Base-by-base conservation (phyloP, 23 red algal genomes). In the Gracilaria vermiculophylla region DNA sequence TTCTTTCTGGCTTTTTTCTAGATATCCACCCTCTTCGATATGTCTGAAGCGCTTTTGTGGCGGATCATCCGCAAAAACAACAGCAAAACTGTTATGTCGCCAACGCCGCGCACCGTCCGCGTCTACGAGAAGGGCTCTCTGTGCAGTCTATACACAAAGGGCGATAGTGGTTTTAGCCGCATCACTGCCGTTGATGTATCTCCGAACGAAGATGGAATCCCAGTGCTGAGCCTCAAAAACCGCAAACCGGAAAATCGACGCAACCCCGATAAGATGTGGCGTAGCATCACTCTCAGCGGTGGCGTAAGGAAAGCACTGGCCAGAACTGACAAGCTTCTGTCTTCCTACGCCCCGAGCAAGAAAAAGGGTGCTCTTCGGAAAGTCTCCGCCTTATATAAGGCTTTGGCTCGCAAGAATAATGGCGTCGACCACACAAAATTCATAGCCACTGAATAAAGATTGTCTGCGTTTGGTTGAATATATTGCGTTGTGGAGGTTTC, bases 241-340 rank as follows among this genome's bases (percentile, higher is more conserved):
- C 64, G 54, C 28, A 81, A 80, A 9, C 16, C 54, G 28, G 87
- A 80, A 28, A 40, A 47, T 15, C 21, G 61, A 49, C 87, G 87
- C 43, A 62, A 67, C 19, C 87, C 87, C 23, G 87, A 91, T 76
- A 91, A 80, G 60, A 80, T 91, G 87, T 91, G 87, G 87, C 53
- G 27, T 48, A 57, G 47, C 11, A 60, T 81, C 31, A 91, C 87
- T n/a, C 74, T 91, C 23, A 43, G 20, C 2, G 87, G 75, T 60
- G 87, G 87, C 64, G 87, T 81, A 35, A 28, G 87, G 23, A 81
- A 72, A 62, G 87, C 87, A 0, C 21, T 81, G 55, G 39, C 76
- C 50, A 80, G 39, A 23, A 81, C 87, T 25, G 87, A 91, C 40
- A 60, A 66, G 32, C 43, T 81, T 7, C 57, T 91, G 11, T 43